Percentiles rank a stretch among this genome's conserved stretches.
Conservation (phyloP, 257 asterid species). For the Fraxinus quadrangulata region DNA sequence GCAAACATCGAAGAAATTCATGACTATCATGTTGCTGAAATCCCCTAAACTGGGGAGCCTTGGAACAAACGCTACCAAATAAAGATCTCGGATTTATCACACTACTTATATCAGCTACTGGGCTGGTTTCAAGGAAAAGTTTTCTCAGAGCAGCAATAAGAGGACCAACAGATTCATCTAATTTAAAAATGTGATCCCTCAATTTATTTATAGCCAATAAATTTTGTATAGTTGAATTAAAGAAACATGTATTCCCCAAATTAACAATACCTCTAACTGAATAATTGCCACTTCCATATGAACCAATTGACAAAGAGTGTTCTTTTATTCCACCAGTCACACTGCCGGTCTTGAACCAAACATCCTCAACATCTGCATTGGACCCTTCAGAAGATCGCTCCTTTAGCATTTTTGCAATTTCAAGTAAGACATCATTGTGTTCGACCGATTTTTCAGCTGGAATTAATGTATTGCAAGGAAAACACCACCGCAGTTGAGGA, state of each 20-base stretch:
- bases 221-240: constrained; percentile 83
- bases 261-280: constrained; percentile 72
- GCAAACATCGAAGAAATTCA: constrained; percentile 83
- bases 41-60: constrained; percentile 89
- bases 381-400: constrained; percentile 44
- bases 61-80: constrained; percentile 69
- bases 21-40: constrained; percentile 96
- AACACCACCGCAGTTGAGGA: constrained; percentile 75
- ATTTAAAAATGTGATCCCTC: constrained; percentile 52
- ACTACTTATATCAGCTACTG: constrained; percentile 49
- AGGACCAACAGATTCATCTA: constrained; percentile 71
- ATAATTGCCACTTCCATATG: constrained; percentile 39
- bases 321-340: constrained; percentile 48
- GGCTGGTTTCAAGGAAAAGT: constrained; percentile 54
- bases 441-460: constrained; percentile 43
- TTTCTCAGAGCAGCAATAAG: constrained; percentile 66
- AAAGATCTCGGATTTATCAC: constrained; percentile 70
- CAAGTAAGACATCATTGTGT: constrained; percentile 48
- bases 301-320: constrained; percentile 31
- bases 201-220: constrained; percentile 60
- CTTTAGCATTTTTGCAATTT: constrained; percentile 64
- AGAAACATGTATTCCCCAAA: constrained; percentile 96
- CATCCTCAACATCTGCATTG: constrained; percentile 63
- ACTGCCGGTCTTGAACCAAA: constrained; percentile 72
- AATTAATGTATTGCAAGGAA: constrained; percentile 56